Base-by-base conservation (phyloP, 352 stramenopile genomes). In the Blastocystis sp. region DNA sequence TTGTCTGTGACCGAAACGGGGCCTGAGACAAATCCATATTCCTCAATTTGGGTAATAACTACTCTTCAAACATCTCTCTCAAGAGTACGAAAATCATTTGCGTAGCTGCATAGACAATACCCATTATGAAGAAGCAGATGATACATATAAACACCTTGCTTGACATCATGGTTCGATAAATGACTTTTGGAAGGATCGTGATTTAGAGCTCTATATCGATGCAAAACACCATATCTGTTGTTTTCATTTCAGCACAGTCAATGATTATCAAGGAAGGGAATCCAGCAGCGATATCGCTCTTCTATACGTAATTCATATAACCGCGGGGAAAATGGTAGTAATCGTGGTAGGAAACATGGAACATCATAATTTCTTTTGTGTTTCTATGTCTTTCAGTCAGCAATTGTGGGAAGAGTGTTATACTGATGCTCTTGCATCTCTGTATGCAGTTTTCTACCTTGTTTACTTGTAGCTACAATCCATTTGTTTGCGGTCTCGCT, bases 61-160 rank as follows among this genome's bases (percentile, higher is more conserved):
- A 85, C 7, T 8, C 11, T 30, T 69, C 2, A 65, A 8, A n/a
- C 26, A 68, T 5, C 1, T 50, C 47, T 6, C 30, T 18, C 6
- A 47, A 39, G 34, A 5, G 5, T 30, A 85, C 73, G 47, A 85
- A 85, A n/a, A 69, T 24, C 73, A 85, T 85, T 43, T 85, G 73
- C 56, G 54, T 41, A 69, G 43, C 73, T 68, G 73, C 55, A 41
- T 85, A 85, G 9, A 85, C 13, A 41, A 85, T 85, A 16, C 73
- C 73, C 43, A 85, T 85, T 47, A 85, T 18, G 39, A 85, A 85
- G 54, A 85, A 85, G 53, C 73, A 85, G 18, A 85, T 66, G 26
- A 85, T 85, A 45, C 73, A 85, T 11, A 69, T 65, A 43, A 85
- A 85, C 5, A 85, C 47, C 73, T 85, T 85, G 68, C 68, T 85